These are phyloP conservation scores for Fusarium musae DNA, from an alignment of 2,329 filamentous ascomycete genomes.

Conservation along the genomic window DNA sequence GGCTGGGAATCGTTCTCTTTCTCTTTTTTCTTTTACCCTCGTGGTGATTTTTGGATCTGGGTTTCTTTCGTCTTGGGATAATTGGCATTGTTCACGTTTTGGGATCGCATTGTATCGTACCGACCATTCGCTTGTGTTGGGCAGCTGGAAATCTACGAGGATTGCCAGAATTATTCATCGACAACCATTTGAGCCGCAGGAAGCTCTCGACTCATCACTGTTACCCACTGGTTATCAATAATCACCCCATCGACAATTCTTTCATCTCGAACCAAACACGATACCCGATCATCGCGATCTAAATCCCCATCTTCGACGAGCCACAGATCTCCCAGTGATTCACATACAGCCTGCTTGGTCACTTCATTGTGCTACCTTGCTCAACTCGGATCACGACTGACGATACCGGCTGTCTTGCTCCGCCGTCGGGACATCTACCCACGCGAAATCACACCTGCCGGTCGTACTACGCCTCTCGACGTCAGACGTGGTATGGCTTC, in stretches of 20 bases:
- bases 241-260: neutral
- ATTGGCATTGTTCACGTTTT: slow-evolving; percentile 28
- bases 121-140: slow-evolving; percentile 17
- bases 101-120: slow-evolving; percentile 11
- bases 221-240: neutral
- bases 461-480: slow-evolving; percentile 27
- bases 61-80: slow-evolving; percentile 32
- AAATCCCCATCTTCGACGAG: neutral
- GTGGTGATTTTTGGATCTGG: slow-evolving; percentile 31
- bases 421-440: slow-evolving; percentile 16
- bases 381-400: slow-evolving; percentile 30
- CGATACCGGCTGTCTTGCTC: slow-evolving; percentile 30
- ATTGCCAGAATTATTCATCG: slow-evolving; percentile 11
- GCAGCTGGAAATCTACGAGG: slow-evolving; percentile 13
- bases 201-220: slow-evolving; percentile 20
- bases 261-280: neutral
- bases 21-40: slow-evolving; percentile 8
- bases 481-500: slow-evolving; percentile 42
- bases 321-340: neutral
- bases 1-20: slow-evolving; percentile 19
- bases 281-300: neutral
- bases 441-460: slow-evolving; percentile 14
- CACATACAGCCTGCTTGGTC: slow-evolving; percentile 8
- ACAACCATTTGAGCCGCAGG: slow-evolving; percentile 22
- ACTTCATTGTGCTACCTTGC: slow-evolving; percentile 38